phyloP scores from a whole-genome alignment of 1,139 yeast species.

The Pichia sp. region DNA sequence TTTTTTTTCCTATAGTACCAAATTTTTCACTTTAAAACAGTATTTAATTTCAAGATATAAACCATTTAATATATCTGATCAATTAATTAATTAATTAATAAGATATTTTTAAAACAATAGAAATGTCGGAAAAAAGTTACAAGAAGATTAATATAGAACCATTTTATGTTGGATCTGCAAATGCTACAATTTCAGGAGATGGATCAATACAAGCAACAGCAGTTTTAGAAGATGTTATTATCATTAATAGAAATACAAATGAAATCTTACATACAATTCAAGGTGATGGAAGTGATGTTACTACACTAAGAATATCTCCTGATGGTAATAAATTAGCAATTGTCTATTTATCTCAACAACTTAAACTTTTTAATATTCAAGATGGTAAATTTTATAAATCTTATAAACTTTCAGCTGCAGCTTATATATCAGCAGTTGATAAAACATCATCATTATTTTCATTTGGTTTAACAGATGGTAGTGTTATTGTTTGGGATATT shows the following conservation, averaged over 20 bases:
- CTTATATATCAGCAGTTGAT: slow-evolving; percentile 72
- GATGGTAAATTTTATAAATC: slow-evolving; percentile 45
- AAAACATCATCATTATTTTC: slow-evolving; percentile 80
- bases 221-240: slow-evolving; percentile 62
- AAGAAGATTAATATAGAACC: slow-evolving; percentile 53
- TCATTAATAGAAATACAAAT: slow-evolving; percentile 58
- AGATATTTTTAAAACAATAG: no score
- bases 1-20: no score
- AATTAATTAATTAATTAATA: no score
- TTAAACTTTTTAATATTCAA: slow-evolving; percentile 54
- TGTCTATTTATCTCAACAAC: slow-evolving; percentile 78
- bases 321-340: slow-evolving; percentile 66
- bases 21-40: no score
- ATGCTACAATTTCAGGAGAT: slow-evolving; percentile 62
- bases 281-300: slow-evolving; percentile 79
- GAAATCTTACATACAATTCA: slow-evolving; percentile 55
- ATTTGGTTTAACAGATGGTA: slow-evolving; percentile 94
- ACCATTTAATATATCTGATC: no score
- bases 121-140: slow-evolving; percentile 25
- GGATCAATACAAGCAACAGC: slow-evolving; percentile 77
- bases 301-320: slow-evolving; percentile 70
- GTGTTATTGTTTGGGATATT: slow-evolving; percentile 86
- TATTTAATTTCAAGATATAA: no score
- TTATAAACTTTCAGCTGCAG: slow-evolving; percentile 67
- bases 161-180: slow-evolving; percentile 78